phyloP scores from a whole-genome alignment of 176 grass and related monocot species.

The Bromus sterilis region DNA sequence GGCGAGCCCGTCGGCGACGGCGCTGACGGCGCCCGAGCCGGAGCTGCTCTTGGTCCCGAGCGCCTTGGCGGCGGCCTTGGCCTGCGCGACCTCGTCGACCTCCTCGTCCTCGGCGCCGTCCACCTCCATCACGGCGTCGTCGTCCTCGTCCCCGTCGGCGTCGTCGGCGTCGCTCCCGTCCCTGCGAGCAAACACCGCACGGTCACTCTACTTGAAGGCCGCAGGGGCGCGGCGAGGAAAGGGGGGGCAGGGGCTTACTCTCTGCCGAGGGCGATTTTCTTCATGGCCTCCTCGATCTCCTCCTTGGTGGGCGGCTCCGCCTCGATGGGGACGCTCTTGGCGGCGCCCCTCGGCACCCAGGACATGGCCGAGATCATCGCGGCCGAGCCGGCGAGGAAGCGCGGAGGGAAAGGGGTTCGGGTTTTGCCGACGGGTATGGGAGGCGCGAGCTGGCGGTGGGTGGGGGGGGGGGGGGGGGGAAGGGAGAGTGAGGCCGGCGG shows the following conservation, averaged over 20 bases:
- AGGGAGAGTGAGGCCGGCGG: background rate
- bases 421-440: fast-evolving
- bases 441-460: too few relatives aligned
- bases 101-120: slow-evolving; percentile 18
- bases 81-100: slow-evolving; percentile 5
- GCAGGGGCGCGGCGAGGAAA: background rate
- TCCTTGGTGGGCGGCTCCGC: slow-evolving; percentile 83
- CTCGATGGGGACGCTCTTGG: slow-evolving; percentile 57
- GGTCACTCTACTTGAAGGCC: background rate
- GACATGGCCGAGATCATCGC: slow-evolving; percentile 79
- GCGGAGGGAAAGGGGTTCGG: too few relatives aligned
- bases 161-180: slow-evolving; percentile 62
- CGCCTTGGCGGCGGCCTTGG: slow-evolving; percentile 43
- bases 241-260: slow-evolving; percentile 10
- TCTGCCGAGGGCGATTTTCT: slow-evolving; percentile 7
- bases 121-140: slow-evolving; percentile 45
- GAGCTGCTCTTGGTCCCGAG: slow-evolving; percentile 15
- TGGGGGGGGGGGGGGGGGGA: too few relatives aligned
- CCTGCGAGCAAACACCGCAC: slow-evolving; percentile 7
- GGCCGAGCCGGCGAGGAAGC: background rate
- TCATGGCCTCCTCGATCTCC: slow-evolving; percentile 66
- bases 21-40: background rate
- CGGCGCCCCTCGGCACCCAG: slow-evolving; percentile 84
- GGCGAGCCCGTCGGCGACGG: slow-evolving; percentile 15
- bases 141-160: slow-evolving; percentile 19